These are phyloP conservation scores for Phaeodactylum tricornutum DNA, from an alignment of 108 stramenopile species.

Conservation along the genomic window DNA sequence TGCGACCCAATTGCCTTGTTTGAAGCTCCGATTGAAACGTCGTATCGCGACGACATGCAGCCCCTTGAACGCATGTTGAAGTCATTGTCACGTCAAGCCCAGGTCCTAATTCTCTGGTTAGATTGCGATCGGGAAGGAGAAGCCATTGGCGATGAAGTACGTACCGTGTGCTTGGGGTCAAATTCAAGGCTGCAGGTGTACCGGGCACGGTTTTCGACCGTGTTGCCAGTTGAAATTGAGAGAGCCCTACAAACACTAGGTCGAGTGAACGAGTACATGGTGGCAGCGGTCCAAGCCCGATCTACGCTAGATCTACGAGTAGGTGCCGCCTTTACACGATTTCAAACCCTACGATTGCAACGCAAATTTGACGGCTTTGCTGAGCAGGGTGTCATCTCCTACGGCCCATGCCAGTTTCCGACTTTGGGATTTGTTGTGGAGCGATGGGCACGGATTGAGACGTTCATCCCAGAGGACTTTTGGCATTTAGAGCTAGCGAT, in stretches of 20 bases:
- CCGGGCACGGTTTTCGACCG: conserved; percentile 90
- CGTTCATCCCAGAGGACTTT: conserved; percentile 89
- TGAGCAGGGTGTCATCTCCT: conserved; percentile 61
- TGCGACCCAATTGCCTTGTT: conserved; percentile 68
- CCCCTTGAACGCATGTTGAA: conserved; percentile 57
- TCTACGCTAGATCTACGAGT: conserved; percentile 91
- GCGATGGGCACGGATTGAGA: conserved; percentile 88
- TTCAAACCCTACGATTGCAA: conserved; percentile 94
- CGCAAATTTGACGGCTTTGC: conserved; percentile 69
- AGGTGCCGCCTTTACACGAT: conserved; percentile 95
- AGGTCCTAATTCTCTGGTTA: conserved; percentile 91
- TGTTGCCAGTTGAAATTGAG: conserved; percentile 79
- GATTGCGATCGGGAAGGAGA: conserved; percentile 99
- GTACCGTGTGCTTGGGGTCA: conserved; percentile 52
- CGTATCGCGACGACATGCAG: conserved; percentile 65
- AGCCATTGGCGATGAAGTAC: conserved; percentile 91
- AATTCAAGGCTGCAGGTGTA: conserved; percentile 45
- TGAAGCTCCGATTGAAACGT: conserved; percentile 64
- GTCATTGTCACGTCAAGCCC: conserved; percentile 23
- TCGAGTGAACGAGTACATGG: conserved; percentile 62
- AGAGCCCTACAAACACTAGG: conserved; percentile 66
- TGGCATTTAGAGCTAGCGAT: conserved; percentile 75
- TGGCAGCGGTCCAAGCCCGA: conserved; percentile 83
- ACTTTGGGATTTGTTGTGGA: conserved; percentile 99
- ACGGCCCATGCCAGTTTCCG: conserved; percentile 99